Evolutionary conservation across 257 asterid species (phyloP), one percentile per base, ranked within the genome.

Genomic region (Ocimum tenuiflorum): DNA sequence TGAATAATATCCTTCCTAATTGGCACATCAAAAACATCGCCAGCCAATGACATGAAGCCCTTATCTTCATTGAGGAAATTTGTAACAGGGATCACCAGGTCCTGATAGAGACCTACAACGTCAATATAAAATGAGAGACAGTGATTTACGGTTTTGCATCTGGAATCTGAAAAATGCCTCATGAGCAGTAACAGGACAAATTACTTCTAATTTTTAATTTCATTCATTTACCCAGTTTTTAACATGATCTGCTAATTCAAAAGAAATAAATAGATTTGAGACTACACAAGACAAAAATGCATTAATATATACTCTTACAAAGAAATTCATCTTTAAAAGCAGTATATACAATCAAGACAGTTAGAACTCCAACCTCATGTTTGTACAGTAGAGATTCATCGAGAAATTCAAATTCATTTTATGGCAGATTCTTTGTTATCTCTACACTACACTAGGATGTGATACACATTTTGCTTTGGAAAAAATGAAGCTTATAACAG

Each of bases 1-100:
- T 92, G 99, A 63, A 89, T 75, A 60, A 92, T 89, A 82, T 89
- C 99, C 75, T 86, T 92, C 80, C 94, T 84, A 29, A 92, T 80
- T 31, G 97, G 96, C 9, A 89, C 95, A 72, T 89, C 95, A 74
- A 92, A 92, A 45, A 92, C 91, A 75, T 87, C 95, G 70, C 97
- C 99, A 68, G 90, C 83, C 85, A 92, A 82, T 69, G 84, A 86
- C 86, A 92, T 86, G 60, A 80, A 79, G 39, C 99, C 97, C 67
- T 86, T 92, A 67, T 89, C 95, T 63, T 89, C 97, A 78, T 81
- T 73, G 60, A 77, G 75, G 56, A 89, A 87, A 76, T 86, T 86
- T 52, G 95, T 86, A 67, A 92, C 89, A 38, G 95, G 96, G 60
- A 79, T 80, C 67, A 87, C 83, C 81, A 89, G 76, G 83, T 92